A percentile compares a stretch with the other conserved stretches of the same genome.
Conservation (phyloP, 192 early-diverging fungal species). For the Entrophospora sp. region DNA sequence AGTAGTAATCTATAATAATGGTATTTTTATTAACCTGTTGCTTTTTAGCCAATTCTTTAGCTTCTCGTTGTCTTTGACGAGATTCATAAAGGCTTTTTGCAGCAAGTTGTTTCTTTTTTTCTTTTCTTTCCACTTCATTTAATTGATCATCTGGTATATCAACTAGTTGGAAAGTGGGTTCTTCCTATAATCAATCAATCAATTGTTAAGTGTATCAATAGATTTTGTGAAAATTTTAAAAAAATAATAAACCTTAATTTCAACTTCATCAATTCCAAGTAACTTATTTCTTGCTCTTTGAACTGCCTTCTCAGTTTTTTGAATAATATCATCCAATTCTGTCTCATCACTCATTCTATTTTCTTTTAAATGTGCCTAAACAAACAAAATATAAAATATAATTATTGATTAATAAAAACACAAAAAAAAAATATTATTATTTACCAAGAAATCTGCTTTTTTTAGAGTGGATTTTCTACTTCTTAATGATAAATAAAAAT, state of each 20-base stretch:
- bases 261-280: conserved; percentile 69
- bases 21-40: conserved; percentile 36
- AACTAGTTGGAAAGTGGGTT: conserved; percentile 64
- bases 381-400: too few species aligned
- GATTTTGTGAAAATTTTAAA: too few species aligned
- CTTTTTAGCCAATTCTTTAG: conserved; percentile 45
- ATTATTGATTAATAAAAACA: too few species aligned
- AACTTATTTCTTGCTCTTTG: conserved; percentile 68
- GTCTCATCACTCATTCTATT: conserved; percentile 57
- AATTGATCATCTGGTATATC: conserved; percentile 76
- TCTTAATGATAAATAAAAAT: conserved; percentile 45
- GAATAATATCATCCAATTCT: conserved; percentile 67
- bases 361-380: conserved; percentile 43
- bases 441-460: conserved; percentile 45
- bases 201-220: too few species aligned
- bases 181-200: conserved; percentile 37
- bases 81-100: conserved; percentile 65
- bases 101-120: conserved; percentile 77
- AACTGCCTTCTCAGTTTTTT: conserved; percentile 57
- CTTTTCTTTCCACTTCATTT: conserved; percentile 65
- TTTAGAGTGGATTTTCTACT: conserved; percentile 28
- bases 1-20: neutral
- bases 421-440: neutral
- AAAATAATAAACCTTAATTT: conserved; percentile 42
- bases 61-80: conserved; percentile 63